Base-by-base conservation (phyloP, 2,329 filamentous ascomycete genomes). In the Bipolaris bicolor region DNA sequence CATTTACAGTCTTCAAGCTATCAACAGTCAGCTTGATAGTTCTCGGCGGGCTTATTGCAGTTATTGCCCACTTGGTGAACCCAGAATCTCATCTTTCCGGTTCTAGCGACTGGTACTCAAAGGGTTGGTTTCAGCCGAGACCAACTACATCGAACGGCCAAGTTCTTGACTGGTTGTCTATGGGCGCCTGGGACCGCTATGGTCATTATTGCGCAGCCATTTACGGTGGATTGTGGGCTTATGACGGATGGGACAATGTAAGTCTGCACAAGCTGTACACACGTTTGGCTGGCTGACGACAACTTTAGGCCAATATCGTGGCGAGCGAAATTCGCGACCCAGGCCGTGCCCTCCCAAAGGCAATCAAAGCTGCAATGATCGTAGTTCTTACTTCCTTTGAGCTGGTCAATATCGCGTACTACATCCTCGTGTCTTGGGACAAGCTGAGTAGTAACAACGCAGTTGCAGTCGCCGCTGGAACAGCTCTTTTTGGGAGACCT, bases 211-310 rank as follows among this genome's bases (percentile, higher is more conserved):
- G 84, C 3, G 81, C 85, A 1, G 86, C 86, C 0, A 76, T 88
- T 0, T 88, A 88, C 62, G 86, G 82, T 0, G 85, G 84, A 0
- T 68, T 88, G 0, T 89, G 86, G 86, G 86, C 84, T 0, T 89
- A 88, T 57, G 86, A 84, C 0, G 86, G 86, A 0, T 89, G 86
- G 86, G 86, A 88, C 53, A 88, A 88, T 76, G 84, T 84, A 37
- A 75, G 79, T 65, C 9, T 26, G 31, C 34, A 15, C 34, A 5
- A 3, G 13, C 20, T 24, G 13, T 29, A 37, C n/a, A 16, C n/a
- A 15, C 24, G 24, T 34, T 16, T 4, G n/a, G 7, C 22, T 18
- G 24, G 13, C 52, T 58, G 26, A 58, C 41, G 13, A 29, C 20
- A 15, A 29, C 16, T 15, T 26, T 46, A 77, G 74, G 73, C 73